phyloP scores from a whole-genome alignment of 345 rosid genomes.

The Cardamine resedifolia region DNA sequence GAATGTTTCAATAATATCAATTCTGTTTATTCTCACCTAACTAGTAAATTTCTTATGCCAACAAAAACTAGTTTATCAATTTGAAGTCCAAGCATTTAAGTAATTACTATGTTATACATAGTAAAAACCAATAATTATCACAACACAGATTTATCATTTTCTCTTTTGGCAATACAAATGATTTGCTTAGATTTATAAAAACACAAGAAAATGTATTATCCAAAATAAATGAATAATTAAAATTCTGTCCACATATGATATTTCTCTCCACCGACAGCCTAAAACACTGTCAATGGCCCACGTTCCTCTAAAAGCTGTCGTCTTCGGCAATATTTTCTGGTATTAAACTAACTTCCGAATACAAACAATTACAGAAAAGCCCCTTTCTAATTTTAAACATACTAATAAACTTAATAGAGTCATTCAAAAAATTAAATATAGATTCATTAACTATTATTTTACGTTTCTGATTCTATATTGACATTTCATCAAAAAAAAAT shows the following conservation, averaged over 20 bases:
- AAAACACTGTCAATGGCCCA: constrained; percentile 30
- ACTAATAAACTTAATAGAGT: not conserved
- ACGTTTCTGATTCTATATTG: not conserved
- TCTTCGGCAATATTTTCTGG: constrained; percentile 15
- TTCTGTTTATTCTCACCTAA: not conserved
- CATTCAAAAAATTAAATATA: not conserved
- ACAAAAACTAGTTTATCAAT: not conserved
- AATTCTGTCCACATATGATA: not conserved
- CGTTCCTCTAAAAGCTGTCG: constrained; percentile 40
- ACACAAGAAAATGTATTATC: not conserved
- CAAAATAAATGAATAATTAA: not conserved
- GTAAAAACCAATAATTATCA: not conserved
- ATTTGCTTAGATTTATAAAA: not conserved
- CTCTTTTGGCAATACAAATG: not conserved
- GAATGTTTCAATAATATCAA: not conserved
- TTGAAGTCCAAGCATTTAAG: not conserved
- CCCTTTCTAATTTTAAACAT: constrained; percentile 8
- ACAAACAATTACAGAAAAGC: constrained; percentile 12
- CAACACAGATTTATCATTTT: not conserved
- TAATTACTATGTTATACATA: not conserved
- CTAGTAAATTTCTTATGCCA: not conserved
- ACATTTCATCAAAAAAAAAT: not conserved
- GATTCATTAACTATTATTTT: not conserved
- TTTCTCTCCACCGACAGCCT: constrained; percentile 34
- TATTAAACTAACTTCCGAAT: constrained; percentile 15